These are phyloP conservation scores for Cladorrhinum sp. DNA, from an alignment of 2,329 filamentous ascomycete species.

Conservation along the genomic window DNA sequence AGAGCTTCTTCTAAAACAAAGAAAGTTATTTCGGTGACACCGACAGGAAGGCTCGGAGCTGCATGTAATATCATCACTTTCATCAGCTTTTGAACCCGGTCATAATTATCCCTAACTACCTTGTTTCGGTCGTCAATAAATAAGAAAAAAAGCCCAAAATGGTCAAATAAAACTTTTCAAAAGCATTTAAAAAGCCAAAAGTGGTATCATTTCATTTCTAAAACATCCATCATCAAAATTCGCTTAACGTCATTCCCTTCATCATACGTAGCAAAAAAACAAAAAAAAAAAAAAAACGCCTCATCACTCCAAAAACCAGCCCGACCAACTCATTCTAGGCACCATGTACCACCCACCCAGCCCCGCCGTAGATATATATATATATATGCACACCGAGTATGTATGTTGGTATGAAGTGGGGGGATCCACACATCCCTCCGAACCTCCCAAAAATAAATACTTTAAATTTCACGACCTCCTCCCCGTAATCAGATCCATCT, in stretches of 20 bases:
- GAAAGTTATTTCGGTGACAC: too few species aligned
- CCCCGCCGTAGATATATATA: background rate
- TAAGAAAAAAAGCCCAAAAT: too few species aligned
- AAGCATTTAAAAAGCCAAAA: background rate
- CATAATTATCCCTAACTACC: too few species aligned
- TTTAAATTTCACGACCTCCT: conserved; percentile 30
- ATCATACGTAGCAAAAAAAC: background rate
- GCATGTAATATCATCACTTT: too few species aligned
- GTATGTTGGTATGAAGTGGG: too few species aligned
- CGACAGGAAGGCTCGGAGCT: too few species aligned
- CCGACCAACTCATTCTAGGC: background rate
- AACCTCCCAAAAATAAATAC: background rate
- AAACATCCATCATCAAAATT: background rate
- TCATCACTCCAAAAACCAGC: background rate
- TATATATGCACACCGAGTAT: background rate
- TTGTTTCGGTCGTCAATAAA: background rate
- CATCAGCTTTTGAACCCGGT: too few species aligned
- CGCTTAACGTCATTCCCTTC: background rate
- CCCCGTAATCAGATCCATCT: conserved; percentile 56
- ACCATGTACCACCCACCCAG: background rate
- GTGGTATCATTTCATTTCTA: background rate
- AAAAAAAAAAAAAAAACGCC: background rate
- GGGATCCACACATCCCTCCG: background rate
- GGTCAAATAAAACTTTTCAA: too few species aligned
- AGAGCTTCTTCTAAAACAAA: conserved; percentile 24